These are phyloP conservation scores for Candida ortonii DNA, from an alignment of 805 yeast genomes.

Conservation along the genomic window DNA sequence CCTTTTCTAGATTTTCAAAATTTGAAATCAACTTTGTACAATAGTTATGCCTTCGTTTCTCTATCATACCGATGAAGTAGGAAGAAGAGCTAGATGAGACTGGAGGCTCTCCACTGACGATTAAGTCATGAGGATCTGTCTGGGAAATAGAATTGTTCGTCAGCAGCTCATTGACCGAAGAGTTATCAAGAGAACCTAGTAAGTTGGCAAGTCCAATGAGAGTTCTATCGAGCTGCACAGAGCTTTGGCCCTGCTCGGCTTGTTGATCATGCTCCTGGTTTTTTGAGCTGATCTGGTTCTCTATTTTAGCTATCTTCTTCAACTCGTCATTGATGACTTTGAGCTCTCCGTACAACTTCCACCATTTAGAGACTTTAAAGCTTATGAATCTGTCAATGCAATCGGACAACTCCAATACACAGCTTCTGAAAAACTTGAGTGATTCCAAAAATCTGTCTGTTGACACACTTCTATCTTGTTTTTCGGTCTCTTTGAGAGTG, in stretches of 20 bases:
- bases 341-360: constrained; percentile 42
- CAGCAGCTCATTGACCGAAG: constrained; percentile 10
- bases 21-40: constrained; percentile 41
- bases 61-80: constrained; percentile 38
- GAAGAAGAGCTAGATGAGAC: constrained; percentile 8
- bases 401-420: constrained; percentile 27
- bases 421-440: constrained; percentile 16
- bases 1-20: constrained; percentile 39
- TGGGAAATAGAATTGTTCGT: constrained; percentile 11
- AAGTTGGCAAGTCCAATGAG: constrained; percentile 17
- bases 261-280: neutral
- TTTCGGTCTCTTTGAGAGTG: constrained; percentile 7
- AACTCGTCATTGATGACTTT: constrained; percentile 34
- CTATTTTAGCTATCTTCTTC: constrained; percentile 18
- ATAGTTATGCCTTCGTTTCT: constrained; percentile 49
- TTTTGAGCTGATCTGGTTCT: constrained; percentile 7
- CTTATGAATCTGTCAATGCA: constrained; percentile 34
- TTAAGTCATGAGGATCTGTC: constrained; percentile 7
- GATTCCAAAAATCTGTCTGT: constrained; percentile 16
- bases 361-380: constrained; percentile 41
- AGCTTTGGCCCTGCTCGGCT: constrained; percentile 1
- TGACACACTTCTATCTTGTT: constrained; percentile 5
- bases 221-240: constrained; percentile 11
- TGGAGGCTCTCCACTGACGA: constrained; percentile 4
- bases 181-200: constrained; percentile 13